Evolutionary conservation across 768 basidiomycete genomes (phyloP), one percentile per base, ranked within the genome.

Genomic region (Leucosporidium creatinivorum): DNA sequence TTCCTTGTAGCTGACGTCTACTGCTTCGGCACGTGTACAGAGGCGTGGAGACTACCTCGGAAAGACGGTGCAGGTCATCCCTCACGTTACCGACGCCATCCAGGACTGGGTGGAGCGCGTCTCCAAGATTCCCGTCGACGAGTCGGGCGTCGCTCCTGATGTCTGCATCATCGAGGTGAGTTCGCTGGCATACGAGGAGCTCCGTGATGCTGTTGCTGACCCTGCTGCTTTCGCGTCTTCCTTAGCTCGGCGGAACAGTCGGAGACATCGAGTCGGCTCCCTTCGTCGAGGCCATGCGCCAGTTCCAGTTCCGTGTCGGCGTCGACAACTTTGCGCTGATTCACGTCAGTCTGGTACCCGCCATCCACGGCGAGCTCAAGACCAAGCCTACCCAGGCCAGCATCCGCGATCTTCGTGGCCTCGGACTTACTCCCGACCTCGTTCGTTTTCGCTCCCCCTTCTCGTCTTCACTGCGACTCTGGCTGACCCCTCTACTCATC

Each of bases 31-130:
- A 8, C 15, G 28, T 44, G 39, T 44, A 15, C 68, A 81, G 80
- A 72, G 82, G 48, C 74, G 77, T 61, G 81, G 82, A 67, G 81
- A 82, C 77, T 98, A 97, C 79, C 83, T 98, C 56, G 94, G 94
- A 54, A 94, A 93, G 81, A 98, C 94, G 0, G 94, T 98, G 10
- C 94, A 94, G 82, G 91, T 90, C 73, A 91, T 99, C 5, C 94
- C 94, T 9, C 94, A 99, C 78, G 82, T 99, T 63, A 98, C 94
- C 39, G 91, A 89, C 77, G 94, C 89, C 26, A 93, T 99, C 72
- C 94, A 99, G 81, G 92, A 99, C 76, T 98, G 94, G 94, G 91
- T 98, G 71, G 87, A 96, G 77, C 86, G 91, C 62, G 92, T 99
- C 33, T 87, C 93, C 17, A 89, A 89, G 78, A 85, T 94, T 39